A percentile compares a stretch with the other conserved stretches of the same genome.
Conservation (phyloP, 805 yeast species). For the Candida sanyiensis region DNA sequence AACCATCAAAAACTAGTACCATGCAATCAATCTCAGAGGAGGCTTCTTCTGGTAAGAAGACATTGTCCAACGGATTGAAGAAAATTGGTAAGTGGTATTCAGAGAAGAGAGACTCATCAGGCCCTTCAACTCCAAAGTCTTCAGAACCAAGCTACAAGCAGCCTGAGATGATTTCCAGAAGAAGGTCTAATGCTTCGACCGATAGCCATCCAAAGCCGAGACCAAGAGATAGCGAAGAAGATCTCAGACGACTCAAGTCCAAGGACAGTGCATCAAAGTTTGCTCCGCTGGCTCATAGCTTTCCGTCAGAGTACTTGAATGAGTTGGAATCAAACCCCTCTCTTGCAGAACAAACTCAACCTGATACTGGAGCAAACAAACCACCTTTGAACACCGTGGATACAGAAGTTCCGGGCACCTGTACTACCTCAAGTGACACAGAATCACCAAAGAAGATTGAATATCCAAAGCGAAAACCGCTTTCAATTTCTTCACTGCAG, state of each 20-base stretch:
- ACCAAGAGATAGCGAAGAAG: slow-evolving; percentile 6
- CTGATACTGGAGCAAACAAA: slow-evolving; percentile 6
- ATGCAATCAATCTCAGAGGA: slow-evolving; percentile 22
- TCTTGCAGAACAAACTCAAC: slow-evolving; percentile 6
- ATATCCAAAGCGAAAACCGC: slow-evolving; percentile 21
- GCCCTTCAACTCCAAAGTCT: not conserved
- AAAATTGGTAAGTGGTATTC: slow-evolving; percentile 69
- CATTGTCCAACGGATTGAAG: slow-evolving; percentile 42
- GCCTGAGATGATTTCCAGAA: slow-evolving; percentile 64
- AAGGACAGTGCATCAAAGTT: slow-evolving; percentile 7
- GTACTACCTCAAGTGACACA: slow-evolving; percentile 3
- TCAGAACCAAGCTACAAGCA: slow-evolving; percentile 31
- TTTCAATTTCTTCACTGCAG: not conserved
- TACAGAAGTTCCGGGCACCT: slow-evolving; percentile 21
- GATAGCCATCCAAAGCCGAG: not conserved
- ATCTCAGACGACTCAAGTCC: slow-evolving; percentile 10
- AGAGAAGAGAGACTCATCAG: slow-evolving; percentile 34
- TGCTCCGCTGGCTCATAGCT: slow-evolving; percentile 26
- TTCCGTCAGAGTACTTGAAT: slow-evolving; percentile 24
- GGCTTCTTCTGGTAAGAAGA: slow-evolving; percentile 30
- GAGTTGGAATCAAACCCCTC: slow-evolving; percentile 16
- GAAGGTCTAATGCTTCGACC: slow-evolving; percentile 32
- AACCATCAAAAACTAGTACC: slow-evolving; percentile 7
- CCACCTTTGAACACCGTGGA: slow-evolving; percentile 19
- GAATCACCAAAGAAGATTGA: slow-evolving; percentile 8